Evolutionary conservation across 2,329 filamentous ascomycete genomes (phyloP).

Genomic region (Orbilia quercus): DNA sequence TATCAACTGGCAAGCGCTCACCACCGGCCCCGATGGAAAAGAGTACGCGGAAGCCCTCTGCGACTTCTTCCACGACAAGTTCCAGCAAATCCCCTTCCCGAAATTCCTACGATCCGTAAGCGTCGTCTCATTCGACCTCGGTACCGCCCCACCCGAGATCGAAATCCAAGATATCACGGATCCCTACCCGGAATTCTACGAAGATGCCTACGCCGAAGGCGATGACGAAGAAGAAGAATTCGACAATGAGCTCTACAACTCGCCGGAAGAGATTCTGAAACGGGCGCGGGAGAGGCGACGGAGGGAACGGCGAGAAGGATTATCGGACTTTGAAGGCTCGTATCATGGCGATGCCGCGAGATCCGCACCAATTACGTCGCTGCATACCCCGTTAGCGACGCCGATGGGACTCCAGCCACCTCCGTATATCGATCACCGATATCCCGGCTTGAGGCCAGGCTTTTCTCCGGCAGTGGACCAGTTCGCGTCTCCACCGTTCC

Average conservation of each 20-base stretch:
- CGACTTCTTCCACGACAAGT: slow-evolving; percentile 93
- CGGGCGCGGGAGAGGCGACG: slow-evolving; percentile 61
- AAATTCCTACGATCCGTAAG: slow-evolving; percentile 97
- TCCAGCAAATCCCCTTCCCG: slow-evolving; percentile 89
- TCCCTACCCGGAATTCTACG: slow-evolving; percentile 95
- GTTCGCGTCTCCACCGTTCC: slow-evolving; percentile 53
- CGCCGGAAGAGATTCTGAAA: slow-evolving; percentile 59
- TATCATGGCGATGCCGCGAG: slow-evolving; percentile 28
- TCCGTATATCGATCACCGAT: slow-evolving; percentile 52
- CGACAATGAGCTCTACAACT: slow-evolving; percentile 60
- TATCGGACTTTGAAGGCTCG: slow-evolving; percentile 36
- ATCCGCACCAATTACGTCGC: slow-evolving; percentile 35
- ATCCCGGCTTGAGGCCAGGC: slow-evolving; percentile 55
- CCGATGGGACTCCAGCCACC: slow-evolving; percentile 50
- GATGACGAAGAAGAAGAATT: slow-evolving; percentile 67
- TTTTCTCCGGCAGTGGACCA: slow-evolving; percentile 58
- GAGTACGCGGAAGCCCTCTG: slow-evolving; percentile 87
- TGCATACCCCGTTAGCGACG: slow-evolving; percentile 35
- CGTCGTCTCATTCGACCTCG: slow-evolving; percentile 94
- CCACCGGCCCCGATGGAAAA: slow-evolving; percentile 85
- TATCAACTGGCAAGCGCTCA: slow-evolving; percentile 94
- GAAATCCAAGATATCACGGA: slow-evolving; percentile 98
- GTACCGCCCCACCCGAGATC: slow-evolving; percentile 80
- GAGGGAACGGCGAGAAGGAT: slow-evolving; percentile 60
- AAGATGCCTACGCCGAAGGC: slow-evolving; percentile 76